Conservation (phyloP, 139 green algal species). For the Chlamydomonas sp. region DNA sequence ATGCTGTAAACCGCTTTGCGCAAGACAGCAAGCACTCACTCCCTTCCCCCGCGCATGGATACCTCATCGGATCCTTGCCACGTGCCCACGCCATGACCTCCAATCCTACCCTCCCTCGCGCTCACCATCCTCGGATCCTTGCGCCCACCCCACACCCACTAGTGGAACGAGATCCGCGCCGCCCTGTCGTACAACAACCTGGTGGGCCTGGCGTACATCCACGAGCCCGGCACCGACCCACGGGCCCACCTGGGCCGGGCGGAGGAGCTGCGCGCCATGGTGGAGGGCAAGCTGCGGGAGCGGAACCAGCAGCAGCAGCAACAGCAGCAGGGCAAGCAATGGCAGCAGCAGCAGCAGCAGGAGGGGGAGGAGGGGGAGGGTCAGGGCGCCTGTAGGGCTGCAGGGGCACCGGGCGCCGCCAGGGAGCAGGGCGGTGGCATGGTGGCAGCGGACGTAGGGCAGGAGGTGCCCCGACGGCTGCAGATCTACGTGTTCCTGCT, state of each 20-base stretch:
- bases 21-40: too few relatives aligned
- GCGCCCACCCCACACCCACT: neutral
- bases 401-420: too few relatives aligned
- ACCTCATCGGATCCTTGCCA: too few relatives aligned
- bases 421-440: too few relatives aligned
- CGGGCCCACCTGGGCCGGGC: constrained; percentile 13
- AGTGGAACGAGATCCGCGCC: constrained; percentile 38
- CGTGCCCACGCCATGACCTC: too few relatives aligned
- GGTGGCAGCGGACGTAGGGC: too few relatives aligned
- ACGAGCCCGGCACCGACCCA: constrained; percentile 16
- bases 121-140: too few relatives aligned
- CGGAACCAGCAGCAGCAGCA: neutral
- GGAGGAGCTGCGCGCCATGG: constrained; percentile 9
- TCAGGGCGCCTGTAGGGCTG: too few relatives aligned
- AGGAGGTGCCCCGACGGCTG: neutral
- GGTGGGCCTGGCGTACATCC: constrained; percentile 34
- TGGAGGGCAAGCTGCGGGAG: neutral
- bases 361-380: neutral
- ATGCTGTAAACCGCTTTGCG: too few relatives aligned
- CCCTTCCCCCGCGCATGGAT: too few relatives aligned
- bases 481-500: constrained; percentile 23
- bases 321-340: too few relatives aligned
- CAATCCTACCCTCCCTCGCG: too few relatives aligned
- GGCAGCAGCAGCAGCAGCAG: neutral
- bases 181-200: constrained; percentile 32